Conservation (phyloP, 495 filamentous ascomycete species). For the Apodospora peruviana region DNA sequence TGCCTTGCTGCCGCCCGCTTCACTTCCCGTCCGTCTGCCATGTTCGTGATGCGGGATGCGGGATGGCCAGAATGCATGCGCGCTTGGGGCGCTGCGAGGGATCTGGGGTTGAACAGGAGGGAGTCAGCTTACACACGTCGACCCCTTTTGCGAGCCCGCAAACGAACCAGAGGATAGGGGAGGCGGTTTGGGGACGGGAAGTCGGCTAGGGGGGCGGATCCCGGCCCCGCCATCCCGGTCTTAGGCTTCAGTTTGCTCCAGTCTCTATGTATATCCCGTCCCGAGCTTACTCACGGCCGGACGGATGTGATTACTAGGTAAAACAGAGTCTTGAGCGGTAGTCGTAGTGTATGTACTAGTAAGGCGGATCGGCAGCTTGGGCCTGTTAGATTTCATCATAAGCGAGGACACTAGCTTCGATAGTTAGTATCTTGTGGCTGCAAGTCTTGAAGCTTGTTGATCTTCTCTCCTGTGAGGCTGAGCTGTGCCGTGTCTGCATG, state of each 20-base stretch:
- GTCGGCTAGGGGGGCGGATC: background rate
- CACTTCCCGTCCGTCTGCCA: background rate
- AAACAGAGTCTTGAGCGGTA: background rate
- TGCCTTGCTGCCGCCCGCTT: background rate
- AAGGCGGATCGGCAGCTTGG: too few species aligned
- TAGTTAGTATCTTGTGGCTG: background rate
- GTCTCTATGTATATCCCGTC: background rate
- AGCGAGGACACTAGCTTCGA: background rate
- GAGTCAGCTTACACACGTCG: background rate
- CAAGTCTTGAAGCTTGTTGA: too few species aligned
- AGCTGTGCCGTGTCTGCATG: conserved; percentile 1
- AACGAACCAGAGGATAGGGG: too few species aligned
- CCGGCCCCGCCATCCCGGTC: background rate
- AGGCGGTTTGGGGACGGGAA: background rate
- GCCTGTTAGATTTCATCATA: conserved; percentile 1
- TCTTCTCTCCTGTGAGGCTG: conserved; percentile 9
- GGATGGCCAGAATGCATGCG: background rate
- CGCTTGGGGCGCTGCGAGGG: background rate
- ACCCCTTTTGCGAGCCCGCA: too few species aligned
- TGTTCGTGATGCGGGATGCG: background rate
- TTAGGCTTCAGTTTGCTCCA: background rate
- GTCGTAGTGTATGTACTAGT: background rate
- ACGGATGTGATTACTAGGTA: background rate
- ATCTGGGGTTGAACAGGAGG: background rate
- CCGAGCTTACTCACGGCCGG: background rate